Percentiles rank a stretch among this genome's conserved stretches.
phyloP scores from a whole-genome alignment of 176 grass and related monocot species.

The Triticum monococcum region DNA sequence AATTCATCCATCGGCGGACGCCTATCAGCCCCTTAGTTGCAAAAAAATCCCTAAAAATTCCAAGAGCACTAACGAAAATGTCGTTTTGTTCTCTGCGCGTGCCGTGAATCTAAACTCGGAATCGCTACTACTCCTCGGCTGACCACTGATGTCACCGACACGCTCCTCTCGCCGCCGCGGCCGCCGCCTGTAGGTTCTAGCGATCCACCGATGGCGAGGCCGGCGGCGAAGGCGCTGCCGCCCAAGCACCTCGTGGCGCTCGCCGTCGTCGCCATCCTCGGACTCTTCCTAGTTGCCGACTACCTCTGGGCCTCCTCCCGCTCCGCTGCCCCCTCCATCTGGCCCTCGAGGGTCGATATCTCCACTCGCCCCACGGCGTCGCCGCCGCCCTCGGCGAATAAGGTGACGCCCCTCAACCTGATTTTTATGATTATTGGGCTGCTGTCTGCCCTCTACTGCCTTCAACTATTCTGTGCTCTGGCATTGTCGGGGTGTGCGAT shows the following conservation, averaged over 20 bases:
- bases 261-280: slow-evolving; percentile 55
- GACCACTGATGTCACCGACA: slow-evolving; percentile 41
- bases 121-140: background rate
- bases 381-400: background rate
- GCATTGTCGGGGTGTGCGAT: background rate
- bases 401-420: slow-evolving; percentile 31
- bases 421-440: background rate
- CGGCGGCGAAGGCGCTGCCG: slow-evolving; percentile 34
- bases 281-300: slow-evolving; percentile 68
- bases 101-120: background rate
- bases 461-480: background rate
- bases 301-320: slow-evolving; percentile 71
- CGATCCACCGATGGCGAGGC: slow-evolving; percentile 53
- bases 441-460: background rate
- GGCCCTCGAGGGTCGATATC: slow-evolving; percentile 54
- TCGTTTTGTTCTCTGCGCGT: background rate
- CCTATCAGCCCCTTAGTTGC: no score
- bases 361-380: background rate
- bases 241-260: slow-evolving; percentile 58
- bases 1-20: no score
- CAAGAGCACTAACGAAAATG: background rate
- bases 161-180: slow-evolving; percentile 18
- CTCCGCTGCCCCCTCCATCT: slow-evolving; percentile 20
- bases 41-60: no score
- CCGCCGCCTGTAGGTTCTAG: slow-evolving; percentile 1